phyloP scores from a whole-genome alignment of 306 rosid species.

The Astragalus glycyphyllos region DNA sequence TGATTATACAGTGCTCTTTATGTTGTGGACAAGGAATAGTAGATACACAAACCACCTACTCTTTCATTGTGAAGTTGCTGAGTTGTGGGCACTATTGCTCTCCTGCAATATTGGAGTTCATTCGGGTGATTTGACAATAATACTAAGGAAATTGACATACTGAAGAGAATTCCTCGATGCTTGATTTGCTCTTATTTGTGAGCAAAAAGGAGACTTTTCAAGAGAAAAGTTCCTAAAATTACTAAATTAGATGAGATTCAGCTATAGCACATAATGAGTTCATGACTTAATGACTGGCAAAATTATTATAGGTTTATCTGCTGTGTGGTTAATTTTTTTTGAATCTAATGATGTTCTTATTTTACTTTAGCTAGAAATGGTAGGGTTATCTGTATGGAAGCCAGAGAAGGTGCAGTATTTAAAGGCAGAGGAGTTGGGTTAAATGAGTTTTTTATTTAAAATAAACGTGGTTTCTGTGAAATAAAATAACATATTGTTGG shows the following conservation, averaged over 20 bases:
- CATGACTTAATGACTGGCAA: neutral
- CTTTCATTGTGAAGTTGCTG: neutral
- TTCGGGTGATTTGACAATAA: neutral
- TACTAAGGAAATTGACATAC: conserved; percentile 3
- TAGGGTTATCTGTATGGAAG: conserved; percentile 21
- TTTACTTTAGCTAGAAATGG: conserved; percentile 20
- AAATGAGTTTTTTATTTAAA: neutral
- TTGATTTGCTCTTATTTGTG: conserved; percentile 10
- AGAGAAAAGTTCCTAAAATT: conserved; percentile 3
- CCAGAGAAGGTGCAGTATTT: neutral
- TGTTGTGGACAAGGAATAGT: neutral
- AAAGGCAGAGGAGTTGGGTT: neutral
- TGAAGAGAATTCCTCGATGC: conserved; percentile 7
- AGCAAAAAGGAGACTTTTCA: conserved; percentile 10
- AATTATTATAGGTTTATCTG: conserved; percentile 14
- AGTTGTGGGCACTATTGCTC: neutral
- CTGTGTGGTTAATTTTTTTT: conserved; percentile 13
- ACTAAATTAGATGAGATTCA: neutral
- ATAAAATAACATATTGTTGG: conserved; percentile 10
- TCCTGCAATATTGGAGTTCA: conserved; percentile 6
- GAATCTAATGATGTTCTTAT: neutral
- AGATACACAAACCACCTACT: neutral
- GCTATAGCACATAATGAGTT: conserved; percentile 4
- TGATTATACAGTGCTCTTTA: conserved; percentile 20
- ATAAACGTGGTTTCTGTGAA: neutral